Base-by-base conservation (phyloP, 495 filamentous ascomycete species). In the Daldinia loculata region DNA sequence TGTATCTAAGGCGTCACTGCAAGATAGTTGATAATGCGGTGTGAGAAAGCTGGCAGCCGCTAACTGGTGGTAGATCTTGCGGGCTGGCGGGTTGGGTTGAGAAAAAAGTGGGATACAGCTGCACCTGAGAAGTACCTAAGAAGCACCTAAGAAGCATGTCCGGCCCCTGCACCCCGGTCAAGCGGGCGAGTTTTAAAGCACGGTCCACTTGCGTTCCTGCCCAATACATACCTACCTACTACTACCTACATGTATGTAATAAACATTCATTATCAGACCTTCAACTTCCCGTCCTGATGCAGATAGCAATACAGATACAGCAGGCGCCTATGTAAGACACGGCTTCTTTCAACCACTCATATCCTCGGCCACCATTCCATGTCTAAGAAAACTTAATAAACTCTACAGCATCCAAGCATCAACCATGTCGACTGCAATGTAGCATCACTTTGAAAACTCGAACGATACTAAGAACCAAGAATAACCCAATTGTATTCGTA, bases 21-120 rank as follows among this genome's bases (percentile, higher is more conserved):
- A 67, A 67, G 56, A 67, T 57, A 56, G 26, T 26, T 50, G 53
- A 43, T 57, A 60, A 67, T 72, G 70, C 64, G 64, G 70, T 71
- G 69, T 67, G 70, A 56, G 30, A 72, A 72, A 72, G 67, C 64
- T 72, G 70, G 70, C 70, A 67, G 70, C 55, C 52, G 70, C 60
- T 68, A 61, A 72, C 70, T 72, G 70, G 69, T 43, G 56, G 64
- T 68, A 17, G 64, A 72, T 68, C 63, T 67, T 19, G 52, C 62
- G 61, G 52, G 41, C 63, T 58, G 24, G 52, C 62, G 61, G 52
- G 41, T 66, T 58, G 24, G 19, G 30, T 48, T 48, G 19, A 12
- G 41, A 45, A 19, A 67, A 68, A 68, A 67, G 70, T 64, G 69
- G 69, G 26, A 57, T 50, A 15, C 36, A 45, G 48, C 48, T 61